phyloP scores from a whole-genome alignment of 2,329 filamentous ascomycete species.

The Periconia sp. region DNA sequence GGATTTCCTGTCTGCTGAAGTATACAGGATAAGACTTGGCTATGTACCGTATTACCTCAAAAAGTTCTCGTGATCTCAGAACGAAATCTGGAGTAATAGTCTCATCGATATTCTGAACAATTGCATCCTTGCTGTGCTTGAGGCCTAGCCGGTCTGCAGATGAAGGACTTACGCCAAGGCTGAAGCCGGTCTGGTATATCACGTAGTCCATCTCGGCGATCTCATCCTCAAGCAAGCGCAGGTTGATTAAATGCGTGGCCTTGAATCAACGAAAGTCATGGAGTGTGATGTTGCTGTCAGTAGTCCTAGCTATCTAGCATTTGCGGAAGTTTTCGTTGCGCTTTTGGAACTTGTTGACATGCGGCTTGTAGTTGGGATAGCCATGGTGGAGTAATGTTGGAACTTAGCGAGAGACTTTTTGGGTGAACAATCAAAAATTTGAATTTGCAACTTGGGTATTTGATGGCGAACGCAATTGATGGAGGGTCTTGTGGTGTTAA shows the following conservation, averaged over 20 bases:
- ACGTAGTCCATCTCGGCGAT: constrained; percentile 37
- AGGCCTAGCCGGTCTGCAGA: constrained; percentile 31
- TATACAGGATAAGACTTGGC: neutral
- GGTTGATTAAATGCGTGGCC: constrained; percentile 41
- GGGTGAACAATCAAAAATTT: no score
- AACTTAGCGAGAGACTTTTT: no score
- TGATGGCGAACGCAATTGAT: no score
- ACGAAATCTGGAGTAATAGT: constrained; percentile 22
- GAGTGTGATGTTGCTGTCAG: constrained; percentile 27
- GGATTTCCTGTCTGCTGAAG: no score
- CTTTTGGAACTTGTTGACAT: neutral
- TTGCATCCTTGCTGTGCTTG: no score
- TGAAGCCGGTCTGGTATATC: constrained; percentile 43
- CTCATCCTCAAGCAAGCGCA: constrained; percentile 42
- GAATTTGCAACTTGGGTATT: no score
- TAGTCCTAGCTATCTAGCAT: constrained; percentile 20
- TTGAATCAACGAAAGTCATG: constrained; percentile 31
- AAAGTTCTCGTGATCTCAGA: constrained; percentile 19
- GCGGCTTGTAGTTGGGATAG: no score
- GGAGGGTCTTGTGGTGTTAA: no score
- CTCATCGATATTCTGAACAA: constrained; percentile 14
- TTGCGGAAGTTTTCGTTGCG: constrained; percentile 10
- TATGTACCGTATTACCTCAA: constrained; percentile 26
- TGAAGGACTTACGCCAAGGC: constrained; percentile 22
- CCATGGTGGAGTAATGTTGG: no score